Evolutionary conservation across 2,329 filamentous ascomycete species (phyloP).

Genomic region (Aspergillus ochraceoroseus): DNA sequence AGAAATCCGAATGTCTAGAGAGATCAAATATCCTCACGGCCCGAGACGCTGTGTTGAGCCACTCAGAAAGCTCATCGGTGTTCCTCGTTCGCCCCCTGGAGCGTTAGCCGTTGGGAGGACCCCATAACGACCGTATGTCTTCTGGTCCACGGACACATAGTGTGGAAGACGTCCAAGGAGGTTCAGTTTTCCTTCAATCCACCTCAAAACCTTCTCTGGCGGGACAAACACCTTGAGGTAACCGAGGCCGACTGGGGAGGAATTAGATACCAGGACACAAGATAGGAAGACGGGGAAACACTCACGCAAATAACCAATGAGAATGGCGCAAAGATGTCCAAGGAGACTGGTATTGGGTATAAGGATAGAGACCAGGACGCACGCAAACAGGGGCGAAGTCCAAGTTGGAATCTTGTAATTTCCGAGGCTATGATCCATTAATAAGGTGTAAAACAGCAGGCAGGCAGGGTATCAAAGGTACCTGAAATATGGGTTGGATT

Average conservation of each 20-base stretch:
- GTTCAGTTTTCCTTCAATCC: slow-evolving; percentile 83
- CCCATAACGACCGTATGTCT: slow-evolving; percentile 89
- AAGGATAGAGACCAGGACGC: slow-evolving; percentile 69
- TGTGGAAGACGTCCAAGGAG: slow-evolving; percentile 78
- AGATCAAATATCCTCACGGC: slow-evolving; percentile 46
- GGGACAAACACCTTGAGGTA: slow-evolving; percentile 87
- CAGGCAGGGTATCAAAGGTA: slow-evolving; percentile 28
- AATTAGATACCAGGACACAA: slow-evolving; percentile 5
- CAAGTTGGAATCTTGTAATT: slow-evolving; percentile 78
- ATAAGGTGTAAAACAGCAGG: slow-evolving; percentile 10
- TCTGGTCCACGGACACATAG: slow-evolving; percentile 92
- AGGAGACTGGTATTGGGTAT: slow-evolving; percentile 77
- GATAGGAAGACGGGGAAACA: slow-evolving; percentile 16
- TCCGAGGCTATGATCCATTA: slow-evolving; percentile 45
- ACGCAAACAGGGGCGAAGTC: slow-evolving; percentile 76
- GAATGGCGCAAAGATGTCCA: slow-evolving; percentile 79
- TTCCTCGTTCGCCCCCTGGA: slow-evolving; percentile 31
- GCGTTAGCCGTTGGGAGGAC: slow-evolving; percentile 62
- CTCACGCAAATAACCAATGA: slow-evolving; percentile 80
- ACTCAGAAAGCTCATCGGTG: slow-evolving; percentile 59
- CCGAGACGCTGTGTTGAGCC: slow-evolving; percentile 63
- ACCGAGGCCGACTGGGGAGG: slow-evolving; percentile 65
- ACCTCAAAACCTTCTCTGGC: slow-evolving; percentile 79
- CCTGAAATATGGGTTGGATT: slow-evolving; percentile 71
- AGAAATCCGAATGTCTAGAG: slow-evolving; percentile 18